Conservation (phyloP, 495 filamentous ascomycete species). For the Pyrenula aspistea region DNA sequence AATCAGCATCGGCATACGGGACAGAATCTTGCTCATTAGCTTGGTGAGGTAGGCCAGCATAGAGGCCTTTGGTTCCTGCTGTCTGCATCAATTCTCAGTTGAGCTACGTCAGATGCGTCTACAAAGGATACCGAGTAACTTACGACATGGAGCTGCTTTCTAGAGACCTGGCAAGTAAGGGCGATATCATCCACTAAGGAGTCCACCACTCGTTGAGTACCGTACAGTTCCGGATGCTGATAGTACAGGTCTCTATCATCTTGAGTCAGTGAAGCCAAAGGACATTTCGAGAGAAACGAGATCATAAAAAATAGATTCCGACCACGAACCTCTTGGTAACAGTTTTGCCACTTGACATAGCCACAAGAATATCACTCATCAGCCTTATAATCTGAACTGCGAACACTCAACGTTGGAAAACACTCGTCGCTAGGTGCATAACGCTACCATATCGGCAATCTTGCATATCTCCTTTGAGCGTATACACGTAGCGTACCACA, state of each 20-base stretch:
- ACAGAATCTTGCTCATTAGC: background rate
- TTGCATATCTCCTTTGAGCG: background rate
- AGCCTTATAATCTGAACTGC: background rate
- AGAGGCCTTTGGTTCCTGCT: background rate
- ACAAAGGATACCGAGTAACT: slow-evolving; percentile 8
- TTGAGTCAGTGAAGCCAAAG: background rate
- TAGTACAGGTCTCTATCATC: slow-evolving; percentile 76
- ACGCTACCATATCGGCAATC: background rate
- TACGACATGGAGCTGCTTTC: slow-evolving; percentile 55
- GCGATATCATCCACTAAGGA: slow-evolving; percentile 74
- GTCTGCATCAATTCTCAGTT: background rate
- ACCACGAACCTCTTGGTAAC: background rate
- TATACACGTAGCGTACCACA: background rate
- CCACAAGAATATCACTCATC: background rate
- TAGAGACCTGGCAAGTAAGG: slow-evolving; percentile 54
- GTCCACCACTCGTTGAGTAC: slow-evolving; percentile 63
- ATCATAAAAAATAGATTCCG: too few species aligned
- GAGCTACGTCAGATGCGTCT: too few species aligned
- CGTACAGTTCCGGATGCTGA: slow-evolving; percentile 68
- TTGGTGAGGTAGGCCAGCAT: background rate
- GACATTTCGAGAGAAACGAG: background rate
- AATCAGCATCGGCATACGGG: background rate
- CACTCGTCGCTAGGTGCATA: background rate
- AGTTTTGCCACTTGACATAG: background rate
- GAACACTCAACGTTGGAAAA: background rate